Evolutionary conservation across 257 asterid genomes (phyloP), one percentile per base, ranked within the genome.

Genomic region (Nicotiana tabacum): DNA sequence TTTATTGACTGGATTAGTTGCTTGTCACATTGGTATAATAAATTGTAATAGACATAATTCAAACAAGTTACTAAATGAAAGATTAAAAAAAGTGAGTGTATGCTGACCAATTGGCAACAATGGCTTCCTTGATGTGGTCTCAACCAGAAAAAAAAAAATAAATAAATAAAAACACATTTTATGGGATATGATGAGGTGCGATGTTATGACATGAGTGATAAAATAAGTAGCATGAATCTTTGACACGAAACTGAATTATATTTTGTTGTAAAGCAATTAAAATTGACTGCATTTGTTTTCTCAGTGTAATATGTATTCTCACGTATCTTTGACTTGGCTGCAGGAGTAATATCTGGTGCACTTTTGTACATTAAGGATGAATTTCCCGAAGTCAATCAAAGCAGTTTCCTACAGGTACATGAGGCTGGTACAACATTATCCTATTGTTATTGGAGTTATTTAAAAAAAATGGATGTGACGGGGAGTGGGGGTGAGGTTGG

Each of bases 311-410:
- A 33, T 48, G 30, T 17, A 60, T 4, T 6, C 6, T 33, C 48
- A 84, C 53, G 83, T 29, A 81, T 60, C 53, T 74, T 35, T 81
- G 46, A 83, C 74, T 85, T 88, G 90, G 76, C 85, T 82, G 76
- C 92, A 95, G 99, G 99, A 82, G 98, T 96, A 76, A 94, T 96
- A 87, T 96, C 99, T 29, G 99, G 99, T 84, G 99, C 99, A 30
- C 97, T 96, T 69, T 84, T 96, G 88, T 96, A 96, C 79, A 94
- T 96, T 35, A 87, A 91, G 78, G 97, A 92, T 90, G 99, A 96
- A 37, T 96, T 96, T 78, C 92, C 89, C 86, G 92, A 89, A 82
- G 99, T 96, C 55, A 83, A 90, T n/a, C 87, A 51, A 77, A 96
- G 99, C 89, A 94, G 96, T 87, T 93, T 96, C 90, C 87, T 96